phyloP scores from a whole-genome alignment of 768 basidiomycete species.

The Tylopilus cervinicoccineus region DNA sequence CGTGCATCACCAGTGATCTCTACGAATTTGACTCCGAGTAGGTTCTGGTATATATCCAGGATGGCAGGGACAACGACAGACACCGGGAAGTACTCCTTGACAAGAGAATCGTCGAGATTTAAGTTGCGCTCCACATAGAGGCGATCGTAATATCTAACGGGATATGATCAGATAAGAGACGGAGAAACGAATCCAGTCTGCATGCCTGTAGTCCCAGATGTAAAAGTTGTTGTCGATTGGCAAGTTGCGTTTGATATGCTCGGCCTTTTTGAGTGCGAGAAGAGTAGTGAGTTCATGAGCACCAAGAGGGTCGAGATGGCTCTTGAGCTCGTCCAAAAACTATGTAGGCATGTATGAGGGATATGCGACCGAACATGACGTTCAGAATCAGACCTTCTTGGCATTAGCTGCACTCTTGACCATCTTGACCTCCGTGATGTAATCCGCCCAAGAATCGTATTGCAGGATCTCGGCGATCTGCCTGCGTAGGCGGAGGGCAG shows the following conservation, averaged over 20 bases:
- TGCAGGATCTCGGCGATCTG: slow-evolving; percentile 63
- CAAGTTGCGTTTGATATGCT: slow-evolving; percentile 54
- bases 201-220: slow-evolving; percentile 80
- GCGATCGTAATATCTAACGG: slow-evolving; percentile 29
- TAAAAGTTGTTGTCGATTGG: slow-evolving; percentile 72
- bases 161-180: background rate
- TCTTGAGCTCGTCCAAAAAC: slow-evolving; percentile 78
- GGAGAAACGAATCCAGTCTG: background rate
- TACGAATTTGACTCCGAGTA: slow-evolving; percentile 71
- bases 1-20: slow-evolving; percentile 50
- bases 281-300: slow-evolving; percentile 62
- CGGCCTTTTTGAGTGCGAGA: slow-evolving; percentile 70
- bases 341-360: slow-evolving; percentile 24
- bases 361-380: background rate
- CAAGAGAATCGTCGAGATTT: slow-evolving; percentile 67
- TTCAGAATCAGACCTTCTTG: slow-evolving; percentile 41
- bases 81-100: slow-evolving; percentile 91
- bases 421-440: slow-evolving; percentile 83
- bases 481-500: slow-evolving; percentile 66
- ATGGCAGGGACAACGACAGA: slow-evolving; percentile 78
- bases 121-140: slow-evolving; percentile 60
- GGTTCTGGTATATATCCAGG: slow-evolving; percentile 76
- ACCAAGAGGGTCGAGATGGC: slow-evolving; percentile 70
- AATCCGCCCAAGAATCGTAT: slow-evolving; percentile 83
- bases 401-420: slow-evolving; percentile 66